phyloP scores from a whole-genome alignment of 2,329 filamentous ascomycete genomes.

The Teratosphaeria gauchensis region DNA sequence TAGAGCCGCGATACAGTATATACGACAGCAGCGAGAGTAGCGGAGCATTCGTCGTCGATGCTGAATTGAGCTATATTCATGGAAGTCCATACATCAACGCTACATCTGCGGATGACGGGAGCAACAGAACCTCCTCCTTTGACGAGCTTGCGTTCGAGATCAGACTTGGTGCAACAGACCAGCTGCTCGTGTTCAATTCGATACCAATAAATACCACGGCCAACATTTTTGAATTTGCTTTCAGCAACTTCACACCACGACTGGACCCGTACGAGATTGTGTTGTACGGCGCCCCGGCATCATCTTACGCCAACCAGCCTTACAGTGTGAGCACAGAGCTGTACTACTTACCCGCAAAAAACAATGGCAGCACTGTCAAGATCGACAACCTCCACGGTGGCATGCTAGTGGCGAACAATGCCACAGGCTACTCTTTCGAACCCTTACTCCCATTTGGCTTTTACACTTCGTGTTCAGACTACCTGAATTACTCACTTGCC shows the following conservation, averaged over 20 bases:
- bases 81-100: constrained; percentile 24
- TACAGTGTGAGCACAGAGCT: constrained; percentile 30
- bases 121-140: constrained; percentile 5
- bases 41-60: constrained; percentile 36
- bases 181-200: constrained; percentile 10
- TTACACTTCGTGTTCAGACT: constrained; percentile 33
- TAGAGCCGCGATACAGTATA: constrained; percentile 40
- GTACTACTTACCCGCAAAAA: constrained; percentile 33
- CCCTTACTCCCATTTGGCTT: constrained; percentile 39
- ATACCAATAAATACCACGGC: constrained; percentile 30
- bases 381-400: constrained; percentile 40
- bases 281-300: constrained; percentile 21
- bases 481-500: constrained; percentile 23
- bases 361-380: constrained; percentile 37
- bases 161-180: constrained; percentile 3
- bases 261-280: constrained; percentile 29
- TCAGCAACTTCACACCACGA: constrained; percentile 18
- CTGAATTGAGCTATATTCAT: constrained; percentile 30
- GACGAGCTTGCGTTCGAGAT: constrained; percentile 11
- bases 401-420: constrained; percentile 32
- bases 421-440: constrained; percentile 24
- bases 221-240: constrained; percentile 28
- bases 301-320: constrained; percentile 19
- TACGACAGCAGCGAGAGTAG: constrained; percentile 35
- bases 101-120: constrained; percentile 13